phyloP scores from a whole-genome alignment of 352 stramenopile genomes.

The Globisporangium canariense region DNA sequence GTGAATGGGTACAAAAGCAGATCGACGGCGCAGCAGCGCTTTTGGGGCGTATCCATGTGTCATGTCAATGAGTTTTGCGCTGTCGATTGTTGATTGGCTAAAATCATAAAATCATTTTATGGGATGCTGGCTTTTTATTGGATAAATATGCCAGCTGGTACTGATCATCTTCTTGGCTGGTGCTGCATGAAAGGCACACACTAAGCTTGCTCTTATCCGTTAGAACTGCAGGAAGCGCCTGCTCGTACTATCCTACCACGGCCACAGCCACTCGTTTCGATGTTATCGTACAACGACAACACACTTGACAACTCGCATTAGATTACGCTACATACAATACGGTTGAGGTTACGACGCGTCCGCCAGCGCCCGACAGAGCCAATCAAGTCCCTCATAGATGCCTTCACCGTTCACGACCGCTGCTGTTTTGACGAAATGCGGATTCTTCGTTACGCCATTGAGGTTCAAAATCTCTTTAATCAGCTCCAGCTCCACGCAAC shows the following conservation, averaged over 20 bases:
- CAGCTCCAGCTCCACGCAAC: slow-evolving; percentile 31
- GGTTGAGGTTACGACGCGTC: too few species aligned
- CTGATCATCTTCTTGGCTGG: background rate
- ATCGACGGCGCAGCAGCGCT: too few species aligned
- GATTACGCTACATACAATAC: too few species aligned
- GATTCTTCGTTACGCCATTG: slow-evolving; percentile 31
- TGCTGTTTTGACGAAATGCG: slow-evolving; percentile 32
- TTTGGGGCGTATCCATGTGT: background rate
- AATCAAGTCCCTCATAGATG: slow-evolving; percentile 48
- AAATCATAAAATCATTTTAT: background rate
- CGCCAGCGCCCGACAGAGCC: slow-evolving; percentile 33
- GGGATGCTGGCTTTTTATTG: background rate
- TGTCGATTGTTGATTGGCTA: background rate
- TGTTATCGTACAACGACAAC: too few species aligned
- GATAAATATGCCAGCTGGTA: background rate
- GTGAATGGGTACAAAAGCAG: background rate
- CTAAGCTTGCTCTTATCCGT: too few species aligned
- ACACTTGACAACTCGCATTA: too few species aligned
- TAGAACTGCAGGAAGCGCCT: too few species aligned
- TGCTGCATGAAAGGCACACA: background rate
- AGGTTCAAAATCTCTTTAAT: slow-evolving; percentile 35
- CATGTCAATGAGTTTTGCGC: background rate
- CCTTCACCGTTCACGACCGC: slow-evolving; percentile 33
- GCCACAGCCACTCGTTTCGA: too few species aligned
- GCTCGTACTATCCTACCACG: too few species aligned